phyloP scores from a whole-genome alignment of 1,284 basidiomycete species.

The Taiwanofungus camphoratus region DNA sequence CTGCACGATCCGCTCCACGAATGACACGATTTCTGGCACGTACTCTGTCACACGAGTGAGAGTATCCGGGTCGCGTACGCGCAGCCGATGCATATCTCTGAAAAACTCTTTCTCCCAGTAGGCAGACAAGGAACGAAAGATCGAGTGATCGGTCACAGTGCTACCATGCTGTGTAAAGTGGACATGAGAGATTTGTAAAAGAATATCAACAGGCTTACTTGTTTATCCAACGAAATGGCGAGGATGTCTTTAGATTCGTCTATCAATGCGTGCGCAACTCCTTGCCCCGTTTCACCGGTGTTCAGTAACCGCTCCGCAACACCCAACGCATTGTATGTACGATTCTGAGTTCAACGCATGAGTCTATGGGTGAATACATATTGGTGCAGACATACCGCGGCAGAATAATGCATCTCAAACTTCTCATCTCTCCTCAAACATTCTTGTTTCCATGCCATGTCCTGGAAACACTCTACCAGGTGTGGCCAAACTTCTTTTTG shows the following conservation, averaged over 20 bases:
- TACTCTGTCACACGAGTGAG: constrained; percentile 97
- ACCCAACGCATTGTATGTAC: constrained; percentile 46
- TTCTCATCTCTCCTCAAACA: constrained; percentile 81
- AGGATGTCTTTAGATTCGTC: constrained; percentile 74
- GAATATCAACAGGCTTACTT: constrained; percentile 39
- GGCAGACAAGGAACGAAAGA: constrained; percentile 81
- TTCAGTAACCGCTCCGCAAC: constrained; percentile 36
- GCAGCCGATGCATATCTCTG: constrained; percentile 86
- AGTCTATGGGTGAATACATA: constrained; percentile 6
- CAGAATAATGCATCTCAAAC: constrained; percentile 81
- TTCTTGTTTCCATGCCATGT: constrained; percentile 63
- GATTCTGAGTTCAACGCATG: constrained; percentile 35
- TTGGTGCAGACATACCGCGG: constrained; percentile 49
- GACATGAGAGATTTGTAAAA: constrained; percentile 3
- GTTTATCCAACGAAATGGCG: constrained; percentile 67
- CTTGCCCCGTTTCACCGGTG: constrained; percentile 35
- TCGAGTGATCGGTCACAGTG: constrained; percentile 81
- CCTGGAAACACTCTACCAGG: constrained; percentile 43
- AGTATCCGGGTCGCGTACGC: constrained; percentile 84
- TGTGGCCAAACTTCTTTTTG: constrained; percentile 50
- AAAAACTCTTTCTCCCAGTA: constrained; percentile 93
- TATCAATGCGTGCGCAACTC: constrained; percentile 59
- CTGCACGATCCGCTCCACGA: constrained; percentile 81
- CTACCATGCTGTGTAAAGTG: constrained; percentile 54
- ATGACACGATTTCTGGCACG: constrained; percentile 90